These are phyloP conservation scores for Vitis labrusca DNA, from an alignment of 164 flowering plant genomes.

Conservation along the genomic window DNA sequence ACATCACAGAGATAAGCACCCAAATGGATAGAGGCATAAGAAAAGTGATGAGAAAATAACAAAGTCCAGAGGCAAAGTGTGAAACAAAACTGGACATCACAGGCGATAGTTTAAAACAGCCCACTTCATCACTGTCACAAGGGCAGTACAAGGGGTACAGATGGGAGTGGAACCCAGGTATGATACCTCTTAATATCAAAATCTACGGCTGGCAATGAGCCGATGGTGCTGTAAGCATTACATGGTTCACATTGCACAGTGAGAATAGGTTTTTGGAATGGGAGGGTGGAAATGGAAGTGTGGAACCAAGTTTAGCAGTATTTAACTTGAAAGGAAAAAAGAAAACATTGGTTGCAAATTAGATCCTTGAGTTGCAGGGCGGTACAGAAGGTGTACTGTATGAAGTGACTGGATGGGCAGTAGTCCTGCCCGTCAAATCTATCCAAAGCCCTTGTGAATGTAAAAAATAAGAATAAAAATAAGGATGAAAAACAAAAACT, in stretches of 20 bases:
- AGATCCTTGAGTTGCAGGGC: conserved; percentile 27
- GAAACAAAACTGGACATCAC: too few species aligned
- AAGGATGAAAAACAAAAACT: too few species aligned
- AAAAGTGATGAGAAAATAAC: too few species aligned
- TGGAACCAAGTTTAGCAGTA: conserved; percentile 9
- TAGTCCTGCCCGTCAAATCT: conserved; percentile 52
- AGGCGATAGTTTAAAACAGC: not conserved
- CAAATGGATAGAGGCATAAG: too few species aligned
- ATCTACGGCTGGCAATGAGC: conserved; percentile 9
- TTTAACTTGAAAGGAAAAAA: conserved; percentile 9
- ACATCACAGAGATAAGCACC: too few species aligned
- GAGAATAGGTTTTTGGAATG: not conserved
- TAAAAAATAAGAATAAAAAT: conserved; percentile 20
- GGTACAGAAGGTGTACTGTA: conserved; percentile 43
- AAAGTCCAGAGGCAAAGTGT: too few species aligned
- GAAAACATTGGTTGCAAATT: conserved; percentile 8
- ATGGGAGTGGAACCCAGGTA: conserved; percentile 3
- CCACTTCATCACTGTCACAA: conserved; percentile 14
- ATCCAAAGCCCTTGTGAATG: conserved; percentile 32
- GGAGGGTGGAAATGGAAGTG: conserved; percentile 10
- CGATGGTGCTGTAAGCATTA: conserved; percentile 10
- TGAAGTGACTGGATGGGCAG: conserved; percentile 73
- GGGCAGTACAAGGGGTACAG: conserved; percentile 3
- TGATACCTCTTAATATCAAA: not conserved
- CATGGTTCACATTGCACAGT: conserved; percentile 1